Conservation (phyloP, 345 rosid species). For the Hibiscus syriacus region DNA sequence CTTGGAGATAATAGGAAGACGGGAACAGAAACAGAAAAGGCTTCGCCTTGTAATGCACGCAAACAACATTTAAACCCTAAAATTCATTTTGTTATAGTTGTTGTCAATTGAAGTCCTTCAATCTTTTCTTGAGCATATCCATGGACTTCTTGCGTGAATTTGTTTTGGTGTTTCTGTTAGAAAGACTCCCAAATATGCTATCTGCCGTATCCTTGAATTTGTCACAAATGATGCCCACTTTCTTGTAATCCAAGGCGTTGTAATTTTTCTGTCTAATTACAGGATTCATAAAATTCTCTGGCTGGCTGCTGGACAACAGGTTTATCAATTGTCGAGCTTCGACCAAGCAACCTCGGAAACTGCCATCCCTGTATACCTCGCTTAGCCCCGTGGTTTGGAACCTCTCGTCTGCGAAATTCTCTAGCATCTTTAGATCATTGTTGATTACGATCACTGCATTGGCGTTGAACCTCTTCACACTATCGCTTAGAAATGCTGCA, state of each 20-base stretch:
- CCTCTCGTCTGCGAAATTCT: background rate
- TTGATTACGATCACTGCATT: constrained; percentile 63
- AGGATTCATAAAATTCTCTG: constrained; percentile 93
- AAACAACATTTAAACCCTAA: background rate
- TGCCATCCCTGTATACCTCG: constrained; percentile 58
- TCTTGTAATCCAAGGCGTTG: background rate
- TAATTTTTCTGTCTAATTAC: constrained; percentile 39
- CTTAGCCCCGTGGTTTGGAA: constrained; percentile 26
- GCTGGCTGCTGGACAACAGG: constrained; percentile 72
- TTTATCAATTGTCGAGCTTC: constrained; percentile 84
- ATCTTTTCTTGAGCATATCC: background rate
- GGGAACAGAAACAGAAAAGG: background rate
- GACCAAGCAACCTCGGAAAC: constrained; percentile 55
- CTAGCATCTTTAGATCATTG: constrained; percentile 49
- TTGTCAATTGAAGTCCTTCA: background rate
- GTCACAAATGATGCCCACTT: background rate
- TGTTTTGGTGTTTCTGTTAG: background rate
- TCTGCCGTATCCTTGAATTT: background rate
- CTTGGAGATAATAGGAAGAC: background rate
- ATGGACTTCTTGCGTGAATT: background rate
- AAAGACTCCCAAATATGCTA: background rate
- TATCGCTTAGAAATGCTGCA: constrained; percentile 60
- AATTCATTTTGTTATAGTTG: background rate
- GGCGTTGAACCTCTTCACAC: constrained; percentile 75
- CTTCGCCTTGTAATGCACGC: background rate